Evolutionary conservation across 768 basidiomycete genomes (phyloP).

Genomic region (Psilocybe tampanensis): DNA sequence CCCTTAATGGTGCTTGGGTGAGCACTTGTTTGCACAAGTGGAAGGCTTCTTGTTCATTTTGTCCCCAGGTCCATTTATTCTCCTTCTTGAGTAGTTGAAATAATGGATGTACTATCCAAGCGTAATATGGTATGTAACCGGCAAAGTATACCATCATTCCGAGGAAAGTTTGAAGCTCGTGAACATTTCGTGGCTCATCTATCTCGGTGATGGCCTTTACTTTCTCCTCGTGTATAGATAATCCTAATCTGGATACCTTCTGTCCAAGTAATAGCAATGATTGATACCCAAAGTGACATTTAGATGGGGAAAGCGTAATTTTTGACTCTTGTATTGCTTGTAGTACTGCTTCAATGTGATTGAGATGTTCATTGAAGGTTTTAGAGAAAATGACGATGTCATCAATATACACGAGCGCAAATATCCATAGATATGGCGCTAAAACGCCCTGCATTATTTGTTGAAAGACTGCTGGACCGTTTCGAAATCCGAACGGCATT

Average conservation of each 20-base stretch:
- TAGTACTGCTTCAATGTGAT: slow-evolving; percentile 30
- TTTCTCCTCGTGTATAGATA: slow-evolving; percentile 37
- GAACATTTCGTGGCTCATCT: slow-evolving; percentile 19
- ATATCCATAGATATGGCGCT: slow-evolving; percentile 38
- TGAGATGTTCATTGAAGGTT: slow-evolving; percentile 30
- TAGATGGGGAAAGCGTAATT: slow-evolving; percentile 33
- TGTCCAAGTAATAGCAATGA: slow-evolving; percentile 24
- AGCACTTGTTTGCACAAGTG: not conserved
- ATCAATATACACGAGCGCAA: slow-evolving; percentile 43
- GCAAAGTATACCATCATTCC: slow-evolving; percentile 6
- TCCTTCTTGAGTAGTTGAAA: not conserved
- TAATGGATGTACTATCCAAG: not conserved
- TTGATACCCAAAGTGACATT: slow-evolving; percentile 32
- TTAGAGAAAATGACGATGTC: slow-evolving; percentile 39
- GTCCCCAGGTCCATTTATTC: not conserved
- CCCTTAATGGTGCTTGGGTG: not conserved
- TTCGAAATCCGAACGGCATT: slow-evolving; percentile 42
- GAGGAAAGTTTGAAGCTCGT: slow-evolving; percentile 26
- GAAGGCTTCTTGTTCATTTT: not conserved
- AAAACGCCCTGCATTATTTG: slow-evolving; percentile 40
- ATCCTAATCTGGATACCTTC: slow-evolving; percentile 29
- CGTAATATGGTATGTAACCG: slow-evolving; percentile 4
- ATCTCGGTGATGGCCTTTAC: slow-evolving; percentile 32
- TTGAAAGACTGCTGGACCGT: slow-evolving; percentile 43
- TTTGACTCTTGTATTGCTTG: slow-evolving; percentile 24